These are phyloP conservation scores for Tephrocybe sp. DNA, from an alignment of 768 basidiomycete species.

Conservation along the genomic window DNA sequence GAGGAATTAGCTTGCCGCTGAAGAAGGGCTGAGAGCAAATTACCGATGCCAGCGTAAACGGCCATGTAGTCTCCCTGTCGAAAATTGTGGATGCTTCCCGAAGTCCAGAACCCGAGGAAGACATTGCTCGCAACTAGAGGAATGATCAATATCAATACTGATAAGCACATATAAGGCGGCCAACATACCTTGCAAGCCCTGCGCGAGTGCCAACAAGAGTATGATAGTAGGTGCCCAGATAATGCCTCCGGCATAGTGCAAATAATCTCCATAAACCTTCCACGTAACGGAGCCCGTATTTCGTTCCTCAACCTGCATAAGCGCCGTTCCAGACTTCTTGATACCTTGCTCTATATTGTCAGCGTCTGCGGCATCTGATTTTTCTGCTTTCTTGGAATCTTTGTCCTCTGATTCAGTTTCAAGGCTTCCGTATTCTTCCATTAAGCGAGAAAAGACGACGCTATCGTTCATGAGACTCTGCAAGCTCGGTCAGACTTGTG, in stretches of 20 bases:
- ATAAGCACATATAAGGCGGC: neutral
- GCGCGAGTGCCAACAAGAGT: conserved; percentile 34
- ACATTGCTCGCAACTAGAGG: conserved; percentile 53
- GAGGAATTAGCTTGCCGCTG: neutral
- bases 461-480: conserved; percentile 44
- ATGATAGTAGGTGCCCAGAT: conserved; percentile 47
- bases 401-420: conserved; percentile 28
- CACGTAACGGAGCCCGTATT: conserved; percentile 50
- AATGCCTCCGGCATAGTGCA: conserved; percentile 43
- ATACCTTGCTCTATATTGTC: conserved; percentile 8
- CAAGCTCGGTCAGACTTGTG: neutral
- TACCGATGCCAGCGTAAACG: conserved; percentile 44
- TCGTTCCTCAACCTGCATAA: conserved; percentile 58
- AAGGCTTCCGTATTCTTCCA: conserved; percentile 52
- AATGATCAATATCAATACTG: neutral
- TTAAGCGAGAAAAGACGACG: conserved; percentile 44
- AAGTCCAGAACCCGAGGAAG: conserved; percentile 73
- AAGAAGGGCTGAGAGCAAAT: neutral
- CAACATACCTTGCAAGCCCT: conserved; percentile 48
- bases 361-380: neutral
- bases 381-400: conserved; percentile 15
- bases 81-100: conserved; percentile 49
- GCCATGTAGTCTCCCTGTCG: conserved; percentile 66
- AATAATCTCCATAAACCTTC: conserved; percentile 46
- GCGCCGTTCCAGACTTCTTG: conserved; percentile 23